Percentiles rank a stretch among this genome's conserved stretches.
These are phyloP conservation scores for Tolypocladium paradoxum DNA, from an alignment of 2,329 filamentous ascomycete genomes.

Conservation along the genomic window DNA sequence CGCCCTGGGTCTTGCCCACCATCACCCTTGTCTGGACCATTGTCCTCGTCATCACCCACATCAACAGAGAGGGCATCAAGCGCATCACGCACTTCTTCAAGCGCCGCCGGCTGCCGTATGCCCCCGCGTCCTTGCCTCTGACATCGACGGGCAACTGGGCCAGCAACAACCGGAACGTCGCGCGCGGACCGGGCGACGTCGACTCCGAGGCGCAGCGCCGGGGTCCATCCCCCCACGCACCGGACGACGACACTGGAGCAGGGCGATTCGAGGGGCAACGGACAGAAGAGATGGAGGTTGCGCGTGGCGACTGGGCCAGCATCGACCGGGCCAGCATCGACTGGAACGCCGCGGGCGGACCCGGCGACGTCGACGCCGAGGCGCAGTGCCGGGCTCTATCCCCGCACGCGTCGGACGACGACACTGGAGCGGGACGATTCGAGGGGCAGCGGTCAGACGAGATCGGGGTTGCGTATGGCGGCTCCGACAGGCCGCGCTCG, in stretches of 20 bases:
- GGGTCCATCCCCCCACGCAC: neutral
- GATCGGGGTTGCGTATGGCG: neutral
- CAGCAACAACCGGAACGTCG: neutral
- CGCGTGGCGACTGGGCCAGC: neutral
- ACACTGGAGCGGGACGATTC: neutral
- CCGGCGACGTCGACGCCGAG: neutral
- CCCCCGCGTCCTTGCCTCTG: constrained; percentile 4
- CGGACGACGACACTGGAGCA: neutral
- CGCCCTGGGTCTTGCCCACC: constrained; percentile 21
- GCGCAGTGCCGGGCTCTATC: neutral
- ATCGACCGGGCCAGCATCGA: neutral
- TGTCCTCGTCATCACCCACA: constrained; percentile 21
- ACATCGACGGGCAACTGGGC: constrained; percentile 1
- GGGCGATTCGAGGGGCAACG: neutral
- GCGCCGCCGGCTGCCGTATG: constrained; percentile 6
- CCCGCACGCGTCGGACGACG: neutral
- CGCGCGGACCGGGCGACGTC: neutral
- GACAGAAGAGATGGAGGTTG: neutral
- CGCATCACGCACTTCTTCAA: constrained; percentile 3
- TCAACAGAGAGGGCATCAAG: constrained; percentile 6
- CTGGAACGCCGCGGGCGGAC: neutral
- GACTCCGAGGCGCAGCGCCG: neutral
- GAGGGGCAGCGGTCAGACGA: neutral
- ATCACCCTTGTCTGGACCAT: constrained; percentile 22
- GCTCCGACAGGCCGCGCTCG: neutral